A percentile compares a stretch with the other conserved stretches of the same genome.
These are phyloP conservation scores for Rhynchospora breviuscula DNA, from an alignment of 176 grass and related monocot genomes.

Conservation along the genomic window DNA sequence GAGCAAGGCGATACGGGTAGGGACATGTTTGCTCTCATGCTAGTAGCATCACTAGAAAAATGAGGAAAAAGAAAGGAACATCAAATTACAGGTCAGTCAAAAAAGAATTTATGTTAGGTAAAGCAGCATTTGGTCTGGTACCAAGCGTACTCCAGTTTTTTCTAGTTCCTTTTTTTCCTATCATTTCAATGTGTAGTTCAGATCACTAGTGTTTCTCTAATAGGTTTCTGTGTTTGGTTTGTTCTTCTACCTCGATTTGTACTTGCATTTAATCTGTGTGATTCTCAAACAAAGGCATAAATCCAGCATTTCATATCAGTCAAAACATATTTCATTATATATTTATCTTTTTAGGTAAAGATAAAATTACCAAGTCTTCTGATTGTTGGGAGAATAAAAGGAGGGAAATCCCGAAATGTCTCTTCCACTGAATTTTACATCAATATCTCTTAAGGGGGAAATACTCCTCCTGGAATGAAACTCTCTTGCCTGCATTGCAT, in stretches of 20 bases:
- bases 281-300: not conserved
- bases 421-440: slow-evolving; percentile 27
- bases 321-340: not conserved
- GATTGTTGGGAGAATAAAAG: slow-evolving; percentile 40
- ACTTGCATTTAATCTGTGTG: not conserved
- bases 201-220: not conserved
- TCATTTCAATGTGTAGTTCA: not conserved
- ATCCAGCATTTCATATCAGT: not conserved
- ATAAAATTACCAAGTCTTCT: slow-evolving; percentile 25
- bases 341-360: not conserved
- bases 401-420: slow-evolving; percentile 37
- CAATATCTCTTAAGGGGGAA: slow-evolving; percentile 58
- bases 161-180: not conserved
- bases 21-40: slow-evolving; percentile 61
- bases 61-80: not conserved
- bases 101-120: not conserved
- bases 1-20: slow-evolving; percentile 76
- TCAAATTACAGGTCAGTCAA: slow-evolving; percentile 15
- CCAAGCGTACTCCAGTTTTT: not conserved
- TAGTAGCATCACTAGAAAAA: slow-evolving; percentile 32
- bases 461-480: slow-evolving; percentile 53
- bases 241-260: not conserved
- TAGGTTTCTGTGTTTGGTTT: not conserved
- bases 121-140: not conserved
- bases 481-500: slow-evolving; percentile 46